Base-by-base conservation (phyloP, 1,139 yeast species). In the Debaryomycetaceae sp. region DNA sequence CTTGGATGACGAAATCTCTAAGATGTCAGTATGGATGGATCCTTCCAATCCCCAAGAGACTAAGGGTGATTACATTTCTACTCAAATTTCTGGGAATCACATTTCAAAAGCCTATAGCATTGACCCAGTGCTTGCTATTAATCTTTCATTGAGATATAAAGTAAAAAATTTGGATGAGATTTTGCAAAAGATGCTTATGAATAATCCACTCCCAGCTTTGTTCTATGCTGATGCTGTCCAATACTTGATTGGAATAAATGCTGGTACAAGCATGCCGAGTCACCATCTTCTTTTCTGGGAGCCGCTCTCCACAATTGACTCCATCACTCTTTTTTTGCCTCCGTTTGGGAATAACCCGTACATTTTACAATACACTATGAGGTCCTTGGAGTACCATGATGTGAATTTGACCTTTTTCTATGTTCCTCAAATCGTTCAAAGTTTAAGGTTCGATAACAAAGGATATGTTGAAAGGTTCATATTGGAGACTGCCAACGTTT, bases 341-440 rank as follows among this genome's bases (percentile, higher is more conserved):
- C 83, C 84, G 24, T 83, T 78, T 63, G 83, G 85, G 24, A 70
- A 72, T 35, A 81, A 87, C 56, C 82, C 95, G 0, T 77, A 73
- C 54, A 70, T 88, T 31, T 68, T 89, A 48, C 99, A 95, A 63
- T 93, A 84, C 59, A 85, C 96, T 29, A 87, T 93, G 86, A 77
- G 96, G 53, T 87, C 98, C 0, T 71, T 95, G 52, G 97, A 91
- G 63, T 76, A 83, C 31, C 96, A 89, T 58, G 96, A 90, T 59
- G 91, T 88, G 38, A 87, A 87, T 57, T 69, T 87, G 49, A 88
- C 97, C 0, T 95, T 95, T 69, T 95, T 95, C 65, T 95, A 95
- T 59, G 98, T 95, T 38, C 99, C 99, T 1, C 99, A 95, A 63
- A 89, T 95, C 63, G 99, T 95, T 14, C 99, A 95, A 65, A 79